phyloP scores from a whole-genome alignment of 148 eudicot species.

The Rhododendron ovatum region DNA sequence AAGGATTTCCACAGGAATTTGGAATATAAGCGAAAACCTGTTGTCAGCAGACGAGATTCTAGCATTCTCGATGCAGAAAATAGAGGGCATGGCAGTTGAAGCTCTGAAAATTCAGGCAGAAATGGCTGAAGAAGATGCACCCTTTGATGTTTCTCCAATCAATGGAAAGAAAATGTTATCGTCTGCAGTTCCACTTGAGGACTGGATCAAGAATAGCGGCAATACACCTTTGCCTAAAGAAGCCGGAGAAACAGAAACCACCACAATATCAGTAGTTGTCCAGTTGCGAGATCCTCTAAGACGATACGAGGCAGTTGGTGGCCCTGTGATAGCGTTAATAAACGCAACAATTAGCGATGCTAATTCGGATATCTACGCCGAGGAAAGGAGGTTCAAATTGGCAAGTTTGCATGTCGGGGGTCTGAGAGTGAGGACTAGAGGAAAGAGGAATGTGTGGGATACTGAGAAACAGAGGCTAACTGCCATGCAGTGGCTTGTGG shows the following conservation, averaged over 20 bases:
- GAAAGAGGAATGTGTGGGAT: slow-evolving; percentile 70
- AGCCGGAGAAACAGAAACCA: slow-evolving; percentile 15
- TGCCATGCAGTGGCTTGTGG: slow-evolving; percentile 89
- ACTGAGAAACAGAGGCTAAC: slow-evolving; percentile 80
- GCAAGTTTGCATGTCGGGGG: slow-evolving; percentile 74
- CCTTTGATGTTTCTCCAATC: slow-evolving; percentile 80
- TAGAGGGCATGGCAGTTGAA: slow-evolving; percentile 75
- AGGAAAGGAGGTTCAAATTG: slow-evolving; percentile 51
- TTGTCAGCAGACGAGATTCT: slow-evolving; percentile 64
- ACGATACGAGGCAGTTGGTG: slow-evolving; percentile 86
- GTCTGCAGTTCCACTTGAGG: slow-evolving; percentile 65
- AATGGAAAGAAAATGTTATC: slow-evolving; percentile 34
- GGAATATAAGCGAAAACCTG: slow-evolving; percentile 69
- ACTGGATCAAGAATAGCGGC: slow-evolving; percentile 46
- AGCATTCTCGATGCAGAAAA: slow-evolving; percentile 72
- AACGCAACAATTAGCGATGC: slow-evolving; percentile 34
- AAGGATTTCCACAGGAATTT: slow-evolving; percentile 73
- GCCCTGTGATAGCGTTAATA: slow-evolving; percentile 60
- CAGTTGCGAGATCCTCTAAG: slow-evolving; percentile 84
- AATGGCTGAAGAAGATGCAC: slow-evolving; percentile 67
- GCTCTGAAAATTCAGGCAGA: slow-evolving; percentile 85
- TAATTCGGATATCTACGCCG: slow-evolving; percentile 24
- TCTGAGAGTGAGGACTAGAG: slow-evolving; percentile 47
- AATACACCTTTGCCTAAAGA: neutral
- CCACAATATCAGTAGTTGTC: slow-evolving; percentile 38